Evolutionary conservation across 768 basidiomycete species (phyloP).

Genomic region (Kwoniella mangroviensis): DNA sequence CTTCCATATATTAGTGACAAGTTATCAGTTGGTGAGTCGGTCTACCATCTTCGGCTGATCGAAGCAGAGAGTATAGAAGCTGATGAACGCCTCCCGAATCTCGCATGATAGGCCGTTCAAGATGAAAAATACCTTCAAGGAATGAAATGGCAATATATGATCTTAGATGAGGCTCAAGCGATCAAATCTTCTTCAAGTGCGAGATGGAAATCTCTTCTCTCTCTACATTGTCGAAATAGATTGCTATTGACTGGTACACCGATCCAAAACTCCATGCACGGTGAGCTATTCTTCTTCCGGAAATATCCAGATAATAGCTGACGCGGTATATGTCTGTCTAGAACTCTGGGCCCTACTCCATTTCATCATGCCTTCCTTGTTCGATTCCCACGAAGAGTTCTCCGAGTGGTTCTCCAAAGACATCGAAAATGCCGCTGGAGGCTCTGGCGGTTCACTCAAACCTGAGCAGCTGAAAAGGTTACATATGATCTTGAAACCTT

Average conservation of each 20-base stretch:
- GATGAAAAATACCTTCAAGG: conserved; percentile 98
- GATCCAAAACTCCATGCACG: conserved; percentile 99
- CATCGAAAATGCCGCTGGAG: conserved; percentile 93
- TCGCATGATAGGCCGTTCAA: conserved; percentile 72
- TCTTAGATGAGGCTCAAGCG: conserved; percentile 98
- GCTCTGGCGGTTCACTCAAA: conserved; percentile 83
- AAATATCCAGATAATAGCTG: not conserved
- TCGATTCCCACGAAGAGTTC: conserved; percentile 99
- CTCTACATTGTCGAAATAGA: conserved; percentile 93
- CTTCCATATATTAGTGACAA: conserved; percentile 95
- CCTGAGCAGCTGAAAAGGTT: conserved; percentile 92
- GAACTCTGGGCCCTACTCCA: conserved; percentile 98
- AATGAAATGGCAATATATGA: conserved; percentile 99
- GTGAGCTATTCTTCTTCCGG: conserved; percentile 60
- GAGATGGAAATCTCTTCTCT: conserved; percentile 94
- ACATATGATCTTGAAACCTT: conserved; percentile 98
- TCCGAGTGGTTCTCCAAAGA: conserved; percentile 99
- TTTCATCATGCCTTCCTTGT: conserved; percentile 99
- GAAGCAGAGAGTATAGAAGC: too few species aligned
- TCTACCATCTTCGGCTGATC: too few species aligned
- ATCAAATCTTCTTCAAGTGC: conserved; percentile 97
- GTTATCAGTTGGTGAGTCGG: conserved; percentile 82
- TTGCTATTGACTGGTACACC: conserved; percentile 95
- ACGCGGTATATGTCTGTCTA: conserved; percentile 51
- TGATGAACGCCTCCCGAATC: not conserved